Percentiles rank a stretch among this genome's conserved stretches.
These are phyloP conservation scores for Globisporangium paddicum DNA, from an alignment of 352 stramenopile species.

Conservation along the genomic window DNA sequence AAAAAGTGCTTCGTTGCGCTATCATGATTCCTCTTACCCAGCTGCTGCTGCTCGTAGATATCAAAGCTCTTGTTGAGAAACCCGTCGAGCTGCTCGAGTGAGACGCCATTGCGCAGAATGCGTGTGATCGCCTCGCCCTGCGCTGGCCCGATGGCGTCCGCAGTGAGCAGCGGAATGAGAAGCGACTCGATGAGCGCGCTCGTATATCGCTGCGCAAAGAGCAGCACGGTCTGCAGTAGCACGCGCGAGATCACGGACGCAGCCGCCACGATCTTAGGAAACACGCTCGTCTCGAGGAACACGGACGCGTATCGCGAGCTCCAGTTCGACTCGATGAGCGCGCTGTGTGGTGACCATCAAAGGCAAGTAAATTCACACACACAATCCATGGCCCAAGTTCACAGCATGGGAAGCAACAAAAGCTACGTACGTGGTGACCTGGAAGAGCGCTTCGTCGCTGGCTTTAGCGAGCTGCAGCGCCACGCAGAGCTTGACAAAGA, in stretches of 20 bases:
- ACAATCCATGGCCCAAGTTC: too few species aligned
- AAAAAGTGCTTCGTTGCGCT: conserved; percentile 26
- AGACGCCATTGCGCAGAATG: conserved; percentile 49
- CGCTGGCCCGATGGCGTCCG: conserved; percentile 26
- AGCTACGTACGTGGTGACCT: conserved; percentile 39
- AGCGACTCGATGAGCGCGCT: conserved; percentile 43
- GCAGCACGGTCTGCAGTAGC: conserved; percentile 50
- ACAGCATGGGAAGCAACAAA: not conserved
- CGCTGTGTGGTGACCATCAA: conserved; percentile 16
- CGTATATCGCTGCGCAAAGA: conserved; percentile 46
- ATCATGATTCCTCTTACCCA: not conserved
- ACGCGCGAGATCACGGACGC: conserved; percentile 71
- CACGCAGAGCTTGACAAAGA: conserved; percentile 41
- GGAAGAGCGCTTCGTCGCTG: conserved; percentile 59
- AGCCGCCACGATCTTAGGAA: conserved; percentile 50
- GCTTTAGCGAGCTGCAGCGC: conserved; percentile 36
- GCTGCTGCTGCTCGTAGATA: conserved; percentile 5
- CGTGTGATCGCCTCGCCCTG: conserved; percentile 70
- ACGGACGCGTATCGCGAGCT: conserved; percentile 61
- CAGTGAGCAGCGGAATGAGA: conserved; percentile 44
- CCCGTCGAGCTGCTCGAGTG: conserved; percentile 39
- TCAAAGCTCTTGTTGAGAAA: conserved; percentile 34
- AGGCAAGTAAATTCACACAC: not conserved
- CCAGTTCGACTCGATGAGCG: conserved; percentile 60
- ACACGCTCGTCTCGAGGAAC: conserved; percentile 49